These are phyloP conservation scores for Pezicula radicicola DNA, from an alignment of 2,329 filamentous ascomycete genomes.

Conservation along the genomic window DNA sequence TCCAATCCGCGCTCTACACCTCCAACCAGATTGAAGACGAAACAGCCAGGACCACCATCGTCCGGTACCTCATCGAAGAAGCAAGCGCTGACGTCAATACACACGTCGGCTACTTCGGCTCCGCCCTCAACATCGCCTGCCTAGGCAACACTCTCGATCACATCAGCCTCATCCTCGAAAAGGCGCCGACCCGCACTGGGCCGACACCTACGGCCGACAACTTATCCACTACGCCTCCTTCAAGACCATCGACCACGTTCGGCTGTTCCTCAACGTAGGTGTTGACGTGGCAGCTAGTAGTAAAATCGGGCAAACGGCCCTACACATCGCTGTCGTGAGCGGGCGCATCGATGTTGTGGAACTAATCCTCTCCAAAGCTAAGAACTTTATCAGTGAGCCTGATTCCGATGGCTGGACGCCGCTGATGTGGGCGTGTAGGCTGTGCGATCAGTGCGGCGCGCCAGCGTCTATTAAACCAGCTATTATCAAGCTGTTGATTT, in stretches of 20 bases:
- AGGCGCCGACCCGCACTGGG: not conserved
- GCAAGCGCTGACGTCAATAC: conserved; percentile 7
- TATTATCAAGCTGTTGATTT: conserved; percentile 11
- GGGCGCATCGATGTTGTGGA: conserved; percentile 8
- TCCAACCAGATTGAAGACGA: not conserved
- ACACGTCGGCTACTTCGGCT: conserved; percentile 5
- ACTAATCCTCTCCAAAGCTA: not conserved
- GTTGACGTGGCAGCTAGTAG: conserved; percentile 6
- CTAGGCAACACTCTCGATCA: conserved; percentile 1
- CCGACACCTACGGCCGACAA: conserved; percentile 4
- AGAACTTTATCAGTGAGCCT: conserved; percentile 2
- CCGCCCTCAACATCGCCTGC: conserved; percentile 4
- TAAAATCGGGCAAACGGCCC: conserved; percentile 3
- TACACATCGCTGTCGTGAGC: conserved; percentile 9
- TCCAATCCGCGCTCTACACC: conserved; percentile 5
- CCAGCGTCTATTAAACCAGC: not conserved
- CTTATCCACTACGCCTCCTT: conserved; percentile 7
- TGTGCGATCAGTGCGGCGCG: not conserved
- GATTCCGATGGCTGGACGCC: conserved; percentile 19
- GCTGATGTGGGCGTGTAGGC: conserved; percentile 13
- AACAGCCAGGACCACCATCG: not conserved
- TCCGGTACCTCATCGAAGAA: conserved; percentile 9
- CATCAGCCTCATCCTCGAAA: conserved; percentile 8
- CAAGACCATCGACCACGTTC: conserved; percentile 4
- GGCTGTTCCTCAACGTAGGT: conserved; percentile 3